These are phyloP conservation scores for Aspergillus indologenus DNA, from an alignment of 495 filamentous ascomycete species.

Conservation along the genomic window DNA sequence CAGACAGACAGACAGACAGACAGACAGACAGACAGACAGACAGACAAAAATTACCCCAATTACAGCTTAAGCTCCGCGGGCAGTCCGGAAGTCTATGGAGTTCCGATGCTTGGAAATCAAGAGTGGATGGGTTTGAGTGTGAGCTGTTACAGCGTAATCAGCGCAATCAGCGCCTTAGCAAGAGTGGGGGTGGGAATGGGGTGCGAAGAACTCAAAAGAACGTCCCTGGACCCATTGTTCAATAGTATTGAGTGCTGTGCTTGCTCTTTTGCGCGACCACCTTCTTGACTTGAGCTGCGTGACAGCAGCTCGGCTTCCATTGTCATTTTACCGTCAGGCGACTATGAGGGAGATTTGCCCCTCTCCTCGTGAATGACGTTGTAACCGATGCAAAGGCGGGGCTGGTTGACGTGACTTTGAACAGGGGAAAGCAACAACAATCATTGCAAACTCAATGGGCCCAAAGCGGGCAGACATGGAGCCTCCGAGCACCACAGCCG, in stretches of 20 bases:
- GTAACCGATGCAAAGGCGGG: neutral
- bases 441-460: neutral
- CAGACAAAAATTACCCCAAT: neutral
- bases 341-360: neutral
- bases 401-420: neutral
- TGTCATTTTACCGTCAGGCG: too few species aligned
- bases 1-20: too few species aligned
- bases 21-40: too few species aligned
- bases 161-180: neutral
- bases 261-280: neutral
- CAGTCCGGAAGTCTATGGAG: neutral
- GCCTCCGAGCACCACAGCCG: neutral
- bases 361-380: neutral
- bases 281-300: too few species aligned
- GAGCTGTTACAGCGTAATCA: neutral
- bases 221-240: neutral
- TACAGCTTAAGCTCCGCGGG: conserved; percentile 3
- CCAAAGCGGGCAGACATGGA: neutral
- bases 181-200: conserved; percentile 11
- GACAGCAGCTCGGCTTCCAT: neutral
- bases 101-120: conserved; percentile 21
- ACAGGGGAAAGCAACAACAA: neutral
- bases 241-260: neutral
- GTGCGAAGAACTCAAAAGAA: neutral
- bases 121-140: conserved; percentile 4